These are phyloP conservation scores for Euphorbia tirucalli DNA, from an alignment of 345 rosid genomes.

Conservation along the genomic window DNA sequence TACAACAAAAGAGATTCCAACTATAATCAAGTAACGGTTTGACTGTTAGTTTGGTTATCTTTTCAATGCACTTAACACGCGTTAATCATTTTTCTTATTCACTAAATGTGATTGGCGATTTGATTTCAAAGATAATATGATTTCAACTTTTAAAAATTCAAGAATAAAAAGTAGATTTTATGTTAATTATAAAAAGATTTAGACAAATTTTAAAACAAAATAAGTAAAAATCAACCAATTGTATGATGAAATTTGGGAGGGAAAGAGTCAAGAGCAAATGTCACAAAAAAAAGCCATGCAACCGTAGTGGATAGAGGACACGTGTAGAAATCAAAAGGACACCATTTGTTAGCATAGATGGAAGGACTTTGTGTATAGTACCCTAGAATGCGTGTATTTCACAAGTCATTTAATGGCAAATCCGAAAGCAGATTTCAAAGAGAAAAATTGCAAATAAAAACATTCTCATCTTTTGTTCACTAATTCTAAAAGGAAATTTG, in stretches of 20 bases:
- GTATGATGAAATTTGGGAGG: background rate
- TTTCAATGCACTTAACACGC: too few species aligned
- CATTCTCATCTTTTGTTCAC: background rate
- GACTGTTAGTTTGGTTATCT: too few species aligned
- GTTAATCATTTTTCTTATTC: too few species aligned
- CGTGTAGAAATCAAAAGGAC: background rate
- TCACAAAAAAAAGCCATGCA: background rate
- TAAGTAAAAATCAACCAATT: background rate
- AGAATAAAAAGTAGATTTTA: too few species aligned
- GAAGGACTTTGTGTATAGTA: background rate
- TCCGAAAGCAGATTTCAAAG: background rate
- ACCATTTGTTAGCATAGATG: background rate
- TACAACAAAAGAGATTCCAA: too few species aligned
- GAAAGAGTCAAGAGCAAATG: background rate
- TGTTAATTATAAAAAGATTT: too few species aligned
- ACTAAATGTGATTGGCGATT: too few species aligned
- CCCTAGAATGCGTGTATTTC: background rate
- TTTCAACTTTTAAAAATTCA: too few species aligned
- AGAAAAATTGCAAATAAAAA: conserved; percentile 3
- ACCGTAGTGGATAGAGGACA: background rate
- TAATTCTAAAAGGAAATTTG: background rate
- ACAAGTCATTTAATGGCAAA: background rate
- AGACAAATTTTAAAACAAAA: background rate
- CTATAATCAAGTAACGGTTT: too few species aligned
- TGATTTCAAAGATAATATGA: too few species aligned